Evolutionary conservation across 1,139 yeast genomes (phyloP).

Genomic region (Blastobotrys indianensis): DNA sequence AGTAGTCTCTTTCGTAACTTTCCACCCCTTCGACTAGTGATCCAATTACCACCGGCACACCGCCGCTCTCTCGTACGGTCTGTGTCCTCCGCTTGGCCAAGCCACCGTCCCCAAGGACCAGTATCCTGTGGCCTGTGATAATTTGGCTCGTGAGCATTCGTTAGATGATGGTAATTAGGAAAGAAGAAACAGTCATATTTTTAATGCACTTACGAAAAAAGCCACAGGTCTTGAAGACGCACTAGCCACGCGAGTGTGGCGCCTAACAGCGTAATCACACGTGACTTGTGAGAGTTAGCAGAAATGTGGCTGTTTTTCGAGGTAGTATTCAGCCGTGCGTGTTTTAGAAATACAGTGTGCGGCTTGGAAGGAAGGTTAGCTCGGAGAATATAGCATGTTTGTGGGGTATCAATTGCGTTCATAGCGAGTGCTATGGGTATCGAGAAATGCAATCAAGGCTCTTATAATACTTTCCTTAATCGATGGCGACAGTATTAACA

Average conservation of each 20-base stretch:
- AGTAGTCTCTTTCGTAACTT: constrained; percentile 35
- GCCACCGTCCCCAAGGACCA: constrained; percentile 57
- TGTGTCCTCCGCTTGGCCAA: constrained; percentile 48
- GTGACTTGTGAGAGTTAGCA: neutral
- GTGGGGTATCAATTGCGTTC: too few species aligned
- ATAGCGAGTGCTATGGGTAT: too few species aligned
- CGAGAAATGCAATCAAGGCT: too few species aligned
- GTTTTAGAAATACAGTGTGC: too few species aligned
- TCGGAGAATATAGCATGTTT: neutral
- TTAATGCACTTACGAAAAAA: too few species aligned
- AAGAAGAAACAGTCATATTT: neutral
- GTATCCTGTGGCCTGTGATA: constrained; percentile 49
- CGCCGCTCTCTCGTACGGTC: constrained; percentile 51
- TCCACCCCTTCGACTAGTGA: constrained; percentile 6
- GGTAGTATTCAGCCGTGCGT: too few species aligned
- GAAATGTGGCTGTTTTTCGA: too few species aligned
- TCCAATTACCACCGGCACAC: constrained; percentile 47
- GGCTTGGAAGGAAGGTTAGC: neutral
- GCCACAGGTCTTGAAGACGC: too few species aligned
- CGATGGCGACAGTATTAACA: too few species aligned
- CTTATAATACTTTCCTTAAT: too few species aligned
- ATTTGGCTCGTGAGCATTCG: constrained; percentile 45
- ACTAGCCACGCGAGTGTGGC: too few species aligned
- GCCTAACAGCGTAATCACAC: neutral
- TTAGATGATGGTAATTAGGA: constrained; percentile 21